These are phyloP conservation scores for Saussurea involucrata DNA, from an alignment of 129 eudicot species.

Conservation along the genomic window DNA sequence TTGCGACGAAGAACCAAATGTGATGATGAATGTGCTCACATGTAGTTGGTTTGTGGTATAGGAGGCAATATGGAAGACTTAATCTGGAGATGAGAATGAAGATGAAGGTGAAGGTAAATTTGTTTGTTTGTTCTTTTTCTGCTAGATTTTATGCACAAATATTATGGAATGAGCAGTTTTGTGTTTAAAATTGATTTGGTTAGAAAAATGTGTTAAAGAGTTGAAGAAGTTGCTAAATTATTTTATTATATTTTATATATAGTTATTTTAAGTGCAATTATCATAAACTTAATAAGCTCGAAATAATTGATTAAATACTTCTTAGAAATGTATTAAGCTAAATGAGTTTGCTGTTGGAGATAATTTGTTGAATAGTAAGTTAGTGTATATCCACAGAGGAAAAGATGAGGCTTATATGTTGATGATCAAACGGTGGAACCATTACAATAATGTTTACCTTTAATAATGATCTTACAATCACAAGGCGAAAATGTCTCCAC, in stretches of 20 bases:
- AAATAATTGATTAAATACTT: too few species aligned
- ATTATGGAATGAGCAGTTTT: conserved; percentile 15
- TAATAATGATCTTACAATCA: background rate
- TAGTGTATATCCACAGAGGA: background rate
- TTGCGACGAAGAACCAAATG: background rate
- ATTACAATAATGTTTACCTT: background rate
- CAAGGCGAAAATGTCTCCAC: background rate
- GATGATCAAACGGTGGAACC: background rate
- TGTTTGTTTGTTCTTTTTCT: conserved; percentile 15
- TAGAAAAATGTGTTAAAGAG: background rate
- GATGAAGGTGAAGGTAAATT: conserved; percentile 21
- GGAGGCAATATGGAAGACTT: conserved; percentile 13
- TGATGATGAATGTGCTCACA: background rate
- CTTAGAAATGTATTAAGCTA: background rate
- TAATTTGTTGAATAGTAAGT: too few species aligned
- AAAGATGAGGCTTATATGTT: too few species aligned
- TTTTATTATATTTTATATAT: background rate
- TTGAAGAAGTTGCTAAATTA: background rate
- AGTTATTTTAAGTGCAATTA: too few species aligned
- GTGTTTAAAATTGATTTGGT: conserved; percentile 4
- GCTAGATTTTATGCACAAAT: conserved; percentile 9
- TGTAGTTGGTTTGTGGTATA: conserved; percentile 12
- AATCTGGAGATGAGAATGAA: background rate
- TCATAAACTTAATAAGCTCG: too few species aligned
- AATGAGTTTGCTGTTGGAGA: background rate